Conservation (phyloP, 108 stramenopile genomes). For the Fragilaria radians region DNA sequence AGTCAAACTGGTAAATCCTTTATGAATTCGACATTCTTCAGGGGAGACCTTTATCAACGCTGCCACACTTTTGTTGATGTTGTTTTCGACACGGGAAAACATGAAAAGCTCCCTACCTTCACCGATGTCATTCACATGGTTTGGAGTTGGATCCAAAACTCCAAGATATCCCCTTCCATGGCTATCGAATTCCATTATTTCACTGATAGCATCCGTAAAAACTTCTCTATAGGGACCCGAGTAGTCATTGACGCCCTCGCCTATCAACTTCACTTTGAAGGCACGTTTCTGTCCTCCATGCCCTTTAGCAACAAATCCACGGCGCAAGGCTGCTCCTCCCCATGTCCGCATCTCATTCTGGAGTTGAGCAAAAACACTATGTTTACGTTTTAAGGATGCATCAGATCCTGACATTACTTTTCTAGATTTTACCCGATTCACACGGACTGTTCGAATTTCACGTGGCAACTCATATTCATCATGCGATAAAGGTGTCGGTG, state of each 20-base stretch:
- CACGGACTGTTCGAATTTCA: slow-evolving; percentile 83
- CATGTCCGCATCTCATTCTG: slow-evolving; percentile 83
- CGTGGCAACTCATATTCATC: slow-evolving; percentile 96
- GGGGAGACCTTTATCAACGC: background rate
- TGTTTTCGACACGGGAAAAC: slow-evolving; percentile 41
- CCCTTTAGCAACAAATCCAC: slow-evolving; percentile 90
- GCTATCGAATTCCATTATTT: slow-evolving; percentile 50
- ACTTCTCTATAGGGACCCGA: slow-evolving; percentile 96
- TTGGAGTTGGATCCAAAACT: slow-evolving; percentile 73
- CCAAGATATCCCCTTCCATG: slow-evolving; percentile 52
- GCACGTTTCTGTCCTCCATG: slow-evolving; percentile 95
- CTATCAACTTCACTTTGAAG: slow-evolving; percentile 95
- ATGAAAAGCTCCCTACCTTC: slow-evolving; percentile 71
- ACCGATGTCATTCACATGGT: slow-evolving; percentile 57
- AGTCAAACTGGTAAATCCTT: slow-evolving; percentile 51
- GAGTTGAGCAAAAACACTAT: slow-evolving; percentile 91
- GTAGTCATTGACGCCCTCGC: slow-evolving; percentile 98
- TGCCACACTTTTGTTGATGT: slow-evolving; percentile 6
- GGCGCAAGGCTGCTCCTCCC: slow-evolving; percentile 84
- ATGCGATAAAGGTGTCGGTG: slow-evolving; percentile 88
- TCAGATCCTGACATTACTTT: slow-evolving; percentile 44
- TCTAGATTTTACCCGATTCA: slow-evolving; percentile 86
- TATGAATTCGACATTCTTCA: slow-evolving; percentile 48
- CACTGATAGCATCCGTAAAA: slow-evolving; percentile 87
- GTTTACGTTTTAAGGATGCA: slow-evolving; percentile 46